Conservation (phyloP, 371 early-diverging fungal species). For the Apophysomyces trapeziformis region DNA sequence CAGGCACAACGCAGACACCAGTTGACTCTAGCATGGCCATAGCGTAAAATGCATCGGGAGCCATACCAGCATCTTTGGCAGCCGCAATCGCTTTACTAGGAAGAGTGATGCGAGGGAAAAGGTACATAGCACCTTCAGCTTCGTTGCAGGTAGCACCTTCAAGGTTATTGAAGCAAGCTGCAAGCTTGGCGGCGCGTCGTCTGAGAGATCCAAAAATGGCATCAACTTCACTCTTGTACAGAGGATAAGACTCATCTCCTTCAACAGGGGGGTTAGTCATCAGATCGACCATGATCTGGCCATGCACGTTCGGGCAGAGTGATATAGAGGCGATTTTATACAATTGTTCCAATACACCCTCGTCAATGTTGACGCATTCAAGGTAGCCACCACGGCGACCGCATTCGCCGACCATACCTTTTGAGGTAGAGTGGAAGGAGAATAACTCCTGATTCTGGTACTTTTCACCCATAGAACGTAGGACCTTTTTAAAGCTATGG, state of each 20-base stretch:
- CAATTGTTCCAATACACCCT: conserved; percentile 76
- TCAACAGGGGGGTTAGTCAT: conserved; percentile 93
- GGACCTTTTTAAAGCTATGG: conserved; percentile 91
- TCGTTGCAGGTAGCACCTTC: conserved; percentile 88
- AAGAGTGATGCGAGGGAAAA: conserved; percentile 86
- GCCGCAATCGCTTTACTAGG: conserved; percentile 79
- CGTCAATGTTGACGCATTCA: conserved; percentile 87
- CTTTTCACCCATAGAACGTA: conserved; percentile 64
- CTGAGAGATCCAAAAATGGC: conserved; percentile 82
- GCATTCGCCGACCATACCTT: conserved; percentile 98
- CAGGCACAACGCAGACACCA: conserved; percentile 78
- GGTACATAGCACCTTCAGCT: conserved; percentile 96
- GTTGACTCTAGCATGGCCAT: conserved; percentile 91
- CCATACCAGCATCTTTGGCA: conserved; percentile 65
- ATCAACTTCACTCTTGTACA: conserved; percentile 75
- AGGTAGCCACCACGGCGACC: conserved; percentile 98
- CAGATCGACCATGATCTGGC: conserved; percentile 88
- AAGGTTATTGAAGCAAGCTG: conserved; percentile 78
- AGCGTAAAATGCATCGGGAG: conserved; percentile 88
- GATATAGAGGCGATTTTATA: conserved; percentile 94
- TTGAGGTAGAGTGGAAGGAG: conserved; percentile 85
- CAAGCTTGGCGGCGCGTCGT: conserved; percentile 79
- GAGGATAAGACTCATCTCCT: conserved; percentile 78
- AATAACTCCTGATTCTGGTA: conserved; percentile 66
- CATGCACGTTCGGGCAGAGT: conserved; percentile 90